phyloP scores from a whole-genome alignment of 495 filamentous ascomycete genomes.

The Friedmanniomyces simplex region DNA sequence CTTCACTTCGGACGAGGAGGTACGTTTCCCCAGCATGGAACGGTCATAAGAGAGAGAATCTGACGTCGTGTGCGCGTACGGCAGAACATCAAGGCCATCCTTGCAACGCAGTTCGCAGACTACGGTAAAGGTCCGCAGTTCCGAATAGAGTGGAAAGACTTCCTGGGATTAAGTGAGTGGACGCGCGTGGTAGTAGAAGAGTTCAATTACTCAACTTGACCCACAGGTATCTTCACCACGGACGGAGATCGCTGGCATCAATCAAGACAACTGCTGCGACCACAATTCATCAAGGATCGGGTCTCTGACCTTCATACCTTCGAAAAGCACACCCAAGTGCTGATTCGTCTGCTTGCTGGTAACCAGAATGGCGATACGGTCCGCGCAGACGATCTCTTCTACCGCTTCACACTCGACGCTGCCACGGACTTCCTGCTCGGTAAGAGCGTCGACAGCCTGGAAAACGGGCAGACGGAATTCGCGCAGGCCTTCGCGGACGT shows the following conservation, averaged over 20 bases:
- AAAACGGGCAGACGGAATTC: slow-evolving; percentile 42
- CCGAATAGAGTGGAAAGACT: slow-evolving; percentile 41
- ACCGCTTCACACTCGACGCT: slow-evolving; percentile 43
- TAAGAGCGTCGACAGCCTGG: slow-evolving; percentile 40
- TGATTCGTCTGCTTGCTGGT: slow-evolving; percentile 34
- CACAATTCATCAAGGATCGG: slow-evolving; percentile 48
- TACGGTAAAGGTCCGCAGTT: slow-evolving; percentile 47
- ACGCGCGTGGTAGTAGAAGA: not conserved
- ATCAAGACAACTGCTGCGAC: slow-evolving; percentile 43
- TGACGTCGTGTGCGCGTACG: too few relatives aligned
- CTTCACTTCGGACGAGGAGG: slow-evolving; percentile 43
- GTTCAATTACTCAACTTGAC: not conserved
- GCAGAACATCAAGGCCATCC: slow-evolving; percentile 44
- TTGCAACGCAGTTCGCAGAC: slow-evolving; percentile 46
- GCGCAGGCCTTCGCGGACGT: slow-evolving; percentile 44
- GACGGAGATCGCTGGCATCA: slow-evolving; percentile 47
- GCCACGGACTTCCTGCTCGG: slow-evolving; percentile 52
- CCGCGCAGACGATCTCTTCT: slow-evolving; percentile 45
- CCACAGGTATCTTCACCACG: slow-evolving; percentile 42
- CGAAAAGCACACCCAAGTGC: slow-evolving; percentile 36
- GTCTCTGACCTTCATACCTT: slow-evolving; percentile 42
- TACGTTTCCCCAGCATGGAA: not conserved
- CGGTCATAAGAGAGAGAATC: too few relatives aligned
- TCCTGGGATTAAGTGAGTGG: slow-evolving; percentile 41
- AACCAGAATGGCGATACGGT: slow-evolving; percentile 36